phyloP scores from a whole-genome alignment of 2,329 filamentous ascomycete species.

The Hortaea sp. region DNA sequence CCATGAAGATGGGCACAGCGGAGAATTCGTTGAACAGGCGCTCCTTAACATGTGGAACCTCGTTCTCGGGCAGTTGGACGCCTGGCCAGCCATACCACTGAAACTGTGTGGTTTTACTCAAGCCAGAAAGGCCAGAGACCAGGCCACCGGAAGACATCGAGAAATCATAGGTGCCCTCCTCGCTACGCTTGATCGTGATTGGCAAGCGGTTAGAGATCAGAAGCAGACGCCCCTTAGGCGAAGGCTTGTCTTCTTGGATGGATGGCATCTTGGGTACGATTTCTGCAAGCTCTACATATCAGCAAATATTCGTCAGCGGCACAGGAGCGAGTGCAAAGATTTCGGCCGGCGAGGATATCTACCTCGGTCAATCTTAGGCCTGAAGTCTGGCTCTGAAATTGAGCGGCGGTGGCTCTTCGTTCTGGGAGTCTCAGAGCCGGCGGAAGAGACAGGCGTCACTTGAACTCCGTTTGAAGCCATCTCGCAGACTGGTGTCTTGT shows the following conservation, averaged over 20 bases:
- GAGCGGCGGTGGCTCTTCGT: slow-evolving; percentile 2
- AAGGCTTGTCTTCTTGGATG: slow-evolving; percentile 22
- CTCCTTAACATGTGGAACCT: slow-evolving; percentile 63
- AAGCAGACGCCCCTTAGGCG: slow-evolving; percentile 49
- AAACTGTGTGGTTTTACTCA: slow-evolving; percentile 87
- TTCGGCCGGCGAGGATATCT: neutral
- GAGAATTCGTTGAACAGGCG: slow-evolving; percentile 79
- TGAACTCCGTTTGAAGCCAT: neutral
- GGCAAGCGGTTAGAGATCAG: slow-evolving; percentile 91
- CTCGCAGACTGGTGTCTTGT: neutral
- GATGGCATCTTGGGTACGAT: slow-evolving; percentile 22
- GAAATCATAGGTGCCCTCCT: slow-evolving; percentile 85
- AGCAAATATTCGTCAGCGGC: neutral
- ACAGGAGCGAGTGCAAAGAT: too few relatives aligned
- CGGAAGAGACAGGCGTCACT: neutral
- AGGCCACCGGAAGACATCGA: slow-evolving; percentile 95
- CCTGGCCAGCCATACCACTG: slow-evolving; percentile 99
- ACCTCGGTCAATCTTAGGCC: slow-evolving; percentile 3
- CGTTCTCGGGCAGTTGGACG: slow-evolving; percentile 76
- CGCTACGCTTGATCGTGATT: slow-evolving; percentile 89
- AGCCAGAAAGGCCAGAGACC: slow-evolving; percentile 82
- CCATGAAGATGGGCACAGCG: slow-evolving; percentile 84
- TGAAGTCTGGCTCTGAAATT: slow-evolving; percentile 6
- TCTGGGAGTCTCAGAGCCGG: neutral
- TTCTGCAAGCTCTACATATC: neutral